phyloP scores from a whole-genome alignment of 805 yeast genomes.

The Saccharomycopsis sp. region DNA sequence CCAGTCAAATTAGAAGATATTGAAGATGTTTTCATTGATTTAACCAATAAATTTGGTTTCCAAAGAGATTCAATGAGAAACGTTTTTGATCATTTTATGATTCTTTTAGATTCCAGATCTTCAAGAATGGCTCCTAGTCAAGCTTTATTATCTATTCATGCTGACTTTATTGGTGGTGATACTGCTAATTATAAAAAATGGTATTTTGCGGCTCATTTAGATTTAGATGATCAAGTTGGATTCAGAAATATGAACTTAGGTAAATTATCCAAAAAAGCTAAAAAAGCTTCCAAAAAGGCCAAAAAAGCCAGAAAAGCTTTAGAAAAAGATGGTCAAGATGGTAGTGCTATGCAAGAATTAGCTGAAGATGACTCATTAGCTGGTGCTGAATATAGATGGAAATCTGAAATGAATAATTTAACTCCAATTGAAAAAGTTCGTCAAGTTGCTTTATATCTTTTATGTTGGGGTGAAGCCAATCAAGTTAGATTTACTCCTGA shows the following conservation, averaged over 20 bases:
- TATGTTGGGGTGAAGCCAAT: constrained; percentile 73
- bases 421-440: constrained; percentile 48
- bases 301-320: constrained; percentile 65
- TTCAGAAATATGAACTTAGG: constrained; percentile 74
- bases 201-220: constrained; percentile 84
- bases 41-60: constrained; percentile 77
- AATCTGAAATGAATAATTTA: constrained; percentile 43
- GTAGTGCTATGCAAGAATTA: constrained; percentile 48
- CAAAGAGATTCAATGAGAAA: constrained; percentile 92
- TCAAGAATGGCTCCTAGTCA: constrained; percentile 87
- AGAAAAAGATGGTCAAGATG: constrained; percentile 51
- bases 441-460: constrained; percentile 52
- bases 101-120: constrained; percentile 69
- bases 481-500: constrained; percentile 84
- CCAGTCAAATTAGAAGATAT: constrained; percentile 77
- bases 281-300: constrained; percentile 72
- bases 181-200: constrained; percentile 77
- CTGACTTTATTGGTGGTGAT: constrained; percentile 85
- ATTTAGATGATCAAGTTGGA: constrained; percentile 76
- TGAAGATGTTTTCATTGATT: constrained; percentile 77
- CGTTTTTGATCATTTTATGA: constrained; percentile 83
- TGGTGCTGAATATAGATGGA: constrained; percentile 84
- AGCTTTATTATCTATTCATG: constrained; percentile 71
- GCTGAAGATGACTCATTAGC: constrained; percentile 81
- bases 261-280: constrained; percentile 66